Evolutionary conservation across 371 early-diverging fungal genomes (phyloP).

Genomic region (Chytridium lagenaria): DNA sequence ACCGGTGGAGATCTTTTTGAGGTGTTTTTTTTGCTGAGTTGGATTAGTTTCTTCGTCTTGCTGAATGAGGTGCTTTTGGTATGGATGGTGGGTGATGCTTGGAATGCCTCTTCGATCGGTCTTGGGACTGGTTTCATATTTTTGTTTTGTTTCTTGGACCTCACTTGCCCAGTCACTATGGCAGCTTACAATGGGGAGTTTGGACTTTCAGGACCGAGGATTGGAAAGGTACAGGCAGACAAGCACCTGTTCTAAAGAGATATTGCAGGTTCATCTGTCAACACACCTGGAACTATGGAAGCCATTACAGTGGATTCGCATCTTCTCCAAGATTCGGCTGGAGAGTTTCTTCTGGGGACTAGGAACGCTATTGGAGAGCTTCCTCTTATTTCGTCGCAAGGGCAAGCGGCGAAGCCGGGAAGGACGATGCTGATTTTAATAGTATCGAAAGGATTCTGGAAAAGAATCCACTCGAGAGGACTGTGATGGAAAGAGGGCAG

Average conservation of each 20-base stretch:
- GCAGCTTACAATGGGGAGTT: constrained; percentile 76
- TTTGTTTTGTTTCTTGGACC: constrained; percentile 92
- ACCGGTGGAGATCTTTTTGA: background rate
- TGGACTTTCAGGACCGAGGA: constrained; percentile 73
- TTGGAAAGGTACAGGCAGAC: constrained; percentile 52
- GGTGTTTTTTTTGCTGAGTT: background rate
- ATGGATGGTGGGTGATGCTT: constrained; percentile 83
- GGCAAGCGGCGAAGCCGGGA: constrained; percentile 79
- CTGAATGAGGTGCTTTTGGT: constrained; percentile 65
- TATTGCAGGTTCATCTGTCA: constrained; percentile 35
- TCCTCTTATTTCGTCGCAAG: constrained; percentile 92
- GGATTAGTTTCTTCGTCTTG: background rate
- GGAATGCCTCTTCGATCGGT: constrained; percentile 88
- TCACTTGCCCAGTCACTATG: constrained; percentile 84
- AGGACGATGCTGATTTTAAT: constrained; percentile 66
- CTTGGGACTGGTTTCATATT: constrained; percentile 93
- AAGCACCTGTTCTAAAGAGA: background rate
- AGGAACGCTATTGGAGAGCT: constrained; percentile 93
- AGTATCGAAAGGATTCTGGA: constrained; percentile 62
- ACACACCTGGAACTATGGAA: background rate
- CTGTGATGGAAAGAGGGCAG: constrained; percentile 63
- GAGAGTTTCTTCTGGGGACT: constrained; percentile 89
- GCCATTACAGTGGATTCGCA: constrained; percentile 60
- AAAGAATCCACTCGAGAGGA: constrained; percentile 52
- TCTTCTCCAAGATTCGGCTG: constrained; percentile 72